Base-by-base conservation (phyloP, 495 filamentous ascomycete species). In the Lindgomyces ingoldianus region DNA sequence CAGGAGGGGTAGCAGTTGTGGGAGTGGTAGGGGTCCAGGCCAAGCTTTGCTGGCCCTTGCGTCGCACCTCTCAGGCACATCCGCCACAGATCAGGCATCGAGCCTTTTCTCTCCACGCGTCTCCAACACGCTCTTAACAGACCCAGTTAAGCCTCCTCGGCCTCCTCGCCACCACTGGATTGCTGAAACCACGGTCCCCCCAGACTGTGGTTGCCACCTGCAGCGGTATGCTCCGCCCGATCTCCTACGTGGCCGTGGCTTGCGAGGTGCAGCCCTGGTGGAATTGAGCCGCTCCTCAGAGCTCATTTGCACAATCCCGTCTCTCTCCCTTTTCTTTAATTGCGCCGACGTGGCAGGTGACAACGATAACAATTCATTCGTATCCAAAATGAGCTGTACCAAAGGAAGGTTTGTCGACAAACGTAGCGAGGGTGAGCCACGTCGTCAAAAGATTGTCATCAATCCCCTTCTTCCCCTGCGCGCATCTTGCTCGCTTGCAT, bases 401-500 rank as follows among this genome's bases (percentile, higher is more conserved):
- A 39, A 39, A 39, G 14, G 33, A 6, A 39, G 14, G 33, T 6
- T 6, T 6, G 33, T 6, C 33, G 6, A 14, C 33, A 39, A 39
- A 14, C 33, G 33, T 14, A 39, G 33, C 33, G 33, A 39, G 19
- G 19, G 22, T 50, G 19, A 21, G 14, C 19, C 33, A 39, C 47
- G 47, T 21, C 14, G 4, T 36, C 25, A 14, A 26, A 16, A 52
- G 12, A 25, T 52, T 8, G 48, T 16, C 19, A 22, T 29, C 4
- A 21, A n/a, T 16, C 29, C 16, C n/a, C 14, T 6, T n/a, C 21
- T 47, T 8, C 59, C 50, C 59, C 29, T 25, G 22, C 18, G 59
- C 12, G 39, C 14, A 54, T 55, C 39, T 11, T 22, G 14, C 33
- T 62, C 59, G 59, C 59, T 62, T 62, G 22, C 18, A 3, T 30